Conservation (phyloP, 352 stramenopile species). For the Peronospora belbahrii region DNA sequence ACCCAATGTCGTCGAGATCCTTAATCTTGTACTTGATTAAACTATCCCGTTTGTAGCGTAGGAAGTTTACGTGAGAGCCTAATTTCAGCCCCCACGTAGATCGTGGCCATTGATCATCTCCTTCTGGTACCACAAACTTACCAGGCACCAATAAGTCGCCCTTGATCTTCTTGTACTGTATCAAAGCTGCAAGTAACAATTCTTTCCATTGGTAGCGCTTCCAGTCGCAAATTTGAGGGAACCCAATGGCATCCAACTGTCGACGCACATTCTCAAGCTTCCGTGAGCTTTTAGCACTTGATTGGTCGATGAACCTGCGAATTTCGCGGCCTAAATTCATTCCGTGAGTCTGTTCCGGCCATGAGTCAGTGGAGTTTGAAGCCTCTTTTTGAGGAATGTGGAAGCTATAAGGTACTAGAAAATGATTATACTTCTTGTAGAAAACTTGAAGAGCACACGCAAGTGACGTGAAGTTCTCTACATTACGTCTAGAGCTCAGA, state of each 20-base stretch:
- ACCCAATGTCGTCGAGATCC: constrained; percentile 30
- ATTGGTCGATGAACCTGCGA: constrained; percentile 19
- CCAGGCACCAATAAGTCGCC: constrained; percentile 32
- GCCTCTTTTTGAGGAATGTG: constrained; percentile 16
- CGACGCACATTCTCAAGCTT: constrained; percentile 5
- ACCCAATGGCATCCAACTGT: constrained; percentile 25
- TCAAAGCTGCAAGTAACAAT: constrained; percentile 24
- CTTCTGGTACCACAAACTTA: constrained; percentile 32
- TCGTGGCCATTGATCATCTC: constrained; percentile 23
- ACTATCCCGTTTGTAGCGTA: constrained; percentile 23
- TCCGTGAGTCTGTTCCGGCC: constrained; percentile 33
- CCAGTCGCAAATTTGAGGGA: constrained; percentile 33
- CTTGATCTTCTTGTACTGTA: constrained; percentile 22
- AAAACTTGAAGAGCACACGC: constrained; percentile 29
- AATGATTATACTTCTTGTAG: constrained; percentile 31
- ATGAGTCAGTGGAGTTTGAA: constrained; percentile 5
- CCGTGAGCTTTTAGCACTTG: neutral
- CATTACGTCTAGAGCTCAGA: constrained; percentile 12
- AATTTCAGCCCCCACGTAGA: constrained; percentile 32
- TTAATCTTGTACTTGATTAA: constrained; percentile 23
- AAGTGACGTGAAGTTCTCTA: constrained; percentile 13
- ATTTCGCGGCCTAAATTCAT: constrained; percentile 34
- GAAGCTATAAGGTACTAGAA: constrained; percentile 38
- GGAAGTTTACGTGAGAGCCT: constrained; percentile 27
- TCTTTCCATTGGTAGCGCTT: constrained; percentile 36